These are phyloP conservation scores for Diaporthe velutina DNA, from an alignment of 2,329 filamentous ascomycete genomes.

Conservation along the genomic window DNA sequence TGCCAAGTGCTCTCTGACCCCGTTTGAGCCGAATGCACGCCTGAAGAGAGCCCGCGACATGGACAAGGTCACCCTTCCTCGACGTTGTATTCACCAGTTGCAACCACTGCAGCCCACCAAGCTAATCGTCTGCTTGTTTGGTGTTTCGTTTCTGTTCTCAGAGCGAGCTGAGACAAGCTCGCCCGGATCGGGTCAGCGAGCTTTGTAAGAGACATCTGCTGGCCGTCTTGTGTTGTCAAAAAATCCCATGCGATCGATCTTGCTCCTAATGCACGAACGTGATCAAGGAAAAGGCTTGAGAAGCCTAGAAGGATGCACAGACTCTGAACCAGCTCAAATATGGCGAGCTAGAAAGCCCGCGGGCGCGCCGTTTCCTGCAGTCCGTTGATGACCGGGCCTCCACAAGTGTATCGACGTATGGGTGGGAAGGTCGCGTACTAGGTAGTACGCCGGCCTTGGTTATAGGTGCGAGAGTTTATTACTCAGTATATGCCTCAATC, in stretches of 20 bases:
- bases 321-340: background rate
- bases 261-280: background rate
- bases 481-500: background rate
- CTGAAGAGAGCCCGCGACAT: background rate
- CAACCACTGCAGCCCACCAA: background rate
- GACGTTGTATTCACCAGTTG: background rate
- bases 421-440: background rate
- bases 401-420: no score
- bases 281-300: background rate
- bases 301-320: background rate
- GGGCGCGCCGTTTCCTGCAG: background rate
- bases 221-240: background rate
- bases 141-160: background rate
- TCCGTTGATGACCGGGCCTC: background rate
- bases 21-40: slow-evolving; percentile 18
- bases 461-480: background rate
- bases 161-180: background rate
- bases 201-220: background rate
- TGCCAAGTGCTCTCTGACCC: slow-evolving; percentile 31
- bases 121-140: background rate
- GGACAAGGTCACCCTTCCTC: slow-evolving; percentile 13
- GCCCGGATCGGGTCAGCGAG: background rate
- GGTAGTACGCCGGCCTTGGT: background rate
- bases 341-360: background rate
- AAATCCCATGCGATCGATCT: background rate